Base-by-base conservation (phyloP, 2,329 filamentous ascomycete genomes). In the Aureobasidium sp. region DNA sequence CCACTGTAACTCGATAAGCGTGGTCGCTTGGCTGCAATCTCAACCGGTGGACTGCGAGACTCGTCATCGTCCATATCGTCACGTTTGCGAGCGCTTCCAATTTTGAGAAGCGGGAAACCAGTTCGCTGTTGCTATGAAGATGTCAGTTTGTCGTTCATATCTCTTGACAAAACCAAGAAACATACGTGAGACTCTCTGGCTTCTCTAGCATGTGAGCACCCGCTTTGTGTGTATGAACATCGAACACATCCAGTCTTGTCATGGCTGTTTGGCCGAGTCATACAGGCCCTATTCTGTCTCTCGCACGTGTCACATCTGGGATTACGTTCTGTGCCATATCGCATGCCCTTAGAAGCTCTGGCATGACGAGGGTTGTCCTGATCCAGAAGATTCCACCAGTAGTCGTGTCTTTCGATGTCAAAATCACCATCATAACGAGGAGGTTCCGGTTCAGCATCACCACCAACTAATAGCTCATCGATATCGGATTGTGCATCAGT, bases 231-330 rank as follows among this genome's bases (percentile, higher is more conserved):
- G 36, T 59, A 59, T 15, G 57, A 59, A 36, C 57, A 59, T 34
- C 57, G 57, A 30, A 59, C 57, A 59, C 57, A 59, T n/a, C 57
- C 57, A 27, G 57, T 59, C 45, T 59, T 59, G n/a, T 59, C 57
- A 15, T 59, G 57, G 27, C 57, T 59, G 45, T 59, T 59, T 5
- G 57, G 57, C 29, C 57, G 45, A 1, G 57, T 59, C 57, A 59
- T 59, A 41, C 57, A 59, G 0, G 57, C 57, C 39, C 57, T 49
- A 27, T 59, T 59, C 11, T 59, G 57, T 34, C 57, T 21, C n/a
- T 59, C 57, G 7, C 57, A 59, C 5, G 57, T 59, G 29, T 59
- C 57, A 15, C 57, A 59, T 42, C 57, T 49, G 10, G 57, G 57
- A 11, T 59, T 59, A 11, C 57, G 57, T 42, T 59, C 57, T 5